A percentile compares a stretch with the other conserved stretches of the same genome.
Evolutionary conservation across 1,284 basidiomycete genomes (phyloP).

Genomic region (Apiotrichum gracile): DNA sequence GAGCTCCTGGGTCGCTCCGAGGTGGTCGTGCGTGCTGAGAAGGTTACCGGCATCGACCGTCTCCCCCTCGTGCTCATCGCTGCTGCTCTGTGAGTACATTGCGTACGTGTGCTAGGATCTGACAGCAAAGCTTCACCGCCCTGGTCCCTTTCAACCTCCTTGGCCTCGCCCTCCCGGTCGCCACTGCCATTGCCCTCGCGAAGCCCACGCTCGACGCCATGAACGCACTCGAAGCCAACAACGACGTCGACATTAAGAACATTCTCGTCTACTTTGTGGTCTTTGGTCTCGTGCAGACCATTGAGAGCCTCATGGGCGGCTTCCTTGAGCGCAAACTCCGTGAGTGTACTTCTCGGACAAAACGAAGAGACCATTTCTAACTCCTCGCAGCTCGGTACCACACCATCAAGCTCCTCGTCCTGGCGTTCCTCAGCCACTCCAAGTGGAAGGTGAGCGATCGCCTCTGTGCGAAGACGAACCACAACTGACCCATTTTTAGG

Average conservation of each 20-base stretch:
- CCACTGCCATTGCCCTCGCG: constrained; percentile 28
- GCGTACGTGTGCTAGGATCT: neutral
- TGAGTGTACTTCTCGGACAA: neutral
- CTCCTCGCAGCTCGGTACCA: constrained; percentile 35
- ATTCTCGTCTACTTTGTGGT: constrained; percentile 39
- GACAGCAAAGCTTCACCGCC: constrained; percentile 28
- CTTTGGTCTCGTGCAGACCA: constrained; percentile 36
- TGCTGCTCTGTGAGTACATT: constrained; percentile 24
- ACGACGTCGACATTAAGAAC: constrained; percentile 24
- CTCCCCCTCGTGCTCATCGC: constrained; percentile 30
- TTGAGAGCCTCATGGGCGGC: constrained; percentile 26
- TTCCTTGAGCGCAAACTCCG: constrained; percentile 6
- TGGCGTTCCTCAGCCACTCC: constrained; percentile 40
- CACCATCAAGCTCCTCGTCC: constrained; percentile 35
- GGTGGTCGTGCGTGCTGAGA: constrained; percentile 26
- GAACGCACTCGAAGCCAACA: constrained; percentile 22
- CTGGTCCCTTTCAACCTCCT: constrained; percentile 40
- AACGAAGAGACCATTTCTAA: too few species aligned
- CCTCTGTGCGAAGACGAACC: too few species aligned
- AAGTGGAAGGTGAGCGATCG: constrained; percentile 32
- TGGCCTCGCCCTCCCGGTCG: constrained; percentile 32
- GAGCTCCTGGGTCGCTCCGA: constrained; percentile 26
- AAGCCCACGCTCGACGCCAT: constrained; percentile 30
- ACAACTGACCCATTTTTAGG: constrained; percentile 12
- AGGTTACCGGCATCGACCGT: constrained; percentile 31